Evolutionary conservation across 1,139 yeast genomes (phyloP).

Genomic region (Debaryomyces sp.): DNA sequence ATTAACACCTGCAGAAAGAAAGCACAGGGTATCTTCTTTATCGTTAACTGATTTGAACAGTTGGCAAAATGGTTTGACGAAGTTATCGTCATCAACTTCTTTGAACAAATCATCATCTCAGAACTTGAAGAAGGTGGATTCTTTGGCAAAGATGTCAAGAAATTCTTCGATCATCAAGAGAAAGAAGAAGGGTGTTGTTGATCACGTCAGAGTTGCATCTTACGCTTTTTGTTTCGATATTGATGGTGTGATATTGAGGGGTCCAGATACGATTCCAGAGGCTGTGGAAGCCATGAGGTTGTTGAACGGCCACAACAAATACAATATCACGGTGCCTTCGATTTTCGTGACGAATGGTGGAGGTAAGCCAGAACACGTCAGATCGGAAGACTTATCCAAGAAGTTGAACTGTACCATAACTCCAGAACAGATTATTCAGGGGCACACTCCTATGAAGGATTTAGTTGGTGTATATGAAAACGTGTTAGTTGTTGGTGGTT

Average conservation of each 20-base stretch:
- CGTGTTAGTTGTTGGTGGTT: slow-evolving; percentile 84
- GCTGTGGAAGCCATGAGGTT: slow-evolving; percentile 70
- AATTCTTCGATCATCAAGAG: slow-evolving; percentile 54
- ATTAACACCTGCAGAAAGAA: slow-evolving; percentile 60
- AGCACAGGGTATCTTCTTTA: slow-evolving; percentile 68
- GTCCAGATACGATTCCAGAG: slow-evolving; percentile 78
- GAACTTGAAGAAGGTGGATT: slow-evolving; percentile 52
- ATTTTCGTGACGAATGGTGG: slow-evolving; percentile 90
- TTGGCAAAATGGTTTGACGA: slow-evolving; percentile 56
- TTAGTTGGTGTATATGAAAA: slow-evolving; percentile 65
- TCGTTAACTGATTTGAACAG: slow-evolving; percentile 70
- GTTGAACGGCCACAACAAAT: slow-evolving; percentile 76
- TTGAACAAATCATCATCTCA: slow-evolving; percentile 40
- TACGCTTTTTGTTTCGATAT: slow-evolving; percentile 88
- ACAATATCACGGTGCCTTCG: slow-evolving; percentile 80
- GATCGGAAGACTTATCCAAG: slow-evolving; percentile 68
- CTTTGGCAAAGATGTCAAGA: slow-evolving; percentile 54
- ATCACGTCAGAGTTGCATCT: slow-evolving; percentile 73
- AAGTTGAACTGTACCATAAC: slow-evolving; percentile 63
- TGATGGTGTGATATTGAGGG: slow-evolving; percentile 80
- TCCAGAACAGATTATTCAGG: slow-evolving; percentile 81
- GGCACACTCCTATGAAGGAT: slow-evolving; percentile 88
- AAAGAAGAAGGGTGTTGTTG: slow-evolving; percentile 55
- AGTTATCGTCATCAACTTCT: slow-evolving; percentile 44
- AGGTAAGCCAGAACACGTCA: slow-evolving; percentile 73